Conservation (phyloP, 176 grass and related monocot species). For the Juncus effusus region DNA sequence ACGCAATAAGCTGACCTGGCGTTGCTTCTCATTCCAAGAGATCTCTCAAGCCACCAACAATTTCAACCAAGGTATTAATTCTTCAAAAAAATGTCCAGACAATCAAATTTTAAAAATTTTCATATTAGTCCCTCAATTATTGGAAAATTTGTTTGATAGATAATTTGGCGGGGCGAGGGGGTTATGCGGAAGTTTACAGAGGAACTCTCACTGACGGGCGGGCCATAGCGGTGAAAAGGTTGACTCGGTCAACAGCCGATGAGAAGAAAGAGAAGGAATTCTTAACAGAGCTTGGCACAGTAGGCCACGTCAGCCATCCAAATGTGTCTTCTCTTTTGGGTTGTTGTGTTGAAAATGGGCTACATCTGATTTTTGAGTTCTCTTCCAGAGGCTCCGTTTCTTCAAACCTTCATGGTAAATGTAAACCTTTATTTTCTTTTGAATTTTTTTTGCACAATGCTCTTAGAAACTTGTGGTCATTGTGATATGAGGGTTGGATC, state of each 20-base stretch:
- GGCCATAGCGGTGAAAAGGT: constrained; percentile 66
- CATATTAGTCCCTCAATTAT: not conserved
- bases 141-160: constrained; percentile 21
- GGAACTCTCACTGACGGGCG: constrained; percentile 53
- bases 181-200: constrained; percentile 86
- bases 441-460: too few relatives aligned
- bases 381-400: constrained; percentile 75
- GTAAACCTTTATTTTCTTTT: constrained; percentile 3
- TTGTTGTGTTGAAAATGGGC: constrained; percentile 77
- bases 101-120: not conserved
- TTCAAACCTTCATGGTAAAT: constrained; percentile 77
- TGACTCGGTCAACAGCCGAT: constrained; percentile 43
- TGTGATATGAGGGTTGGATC: too few relatives aligned
- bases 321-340: constrained; percentile 74
- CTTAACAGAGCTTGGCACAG: constrained; percentile 77
- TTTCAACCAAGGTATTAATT: constrained; percentile 57
- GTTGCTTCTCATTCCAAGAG: constrained; percentile 75
- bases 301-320: constrained; percentile 75
- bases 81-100: not conserved
- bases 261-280: constrained; percentile 94
- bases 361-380: constrained; percentile 86
- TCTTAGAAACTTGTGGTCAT: too few relatives aligned
- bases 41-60: constrained; percentile 50
- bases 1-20: constrained; percentile 46
- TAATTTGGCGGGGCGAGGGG: constrained; percentile 76